Percentiles rank a stretch among this genome's conserved stretches.
These are phyloP conservation scores for Lepidium sativum DNA, from an alignment of 345 rosid genomes.

Conservation along the genomic window DNA sequence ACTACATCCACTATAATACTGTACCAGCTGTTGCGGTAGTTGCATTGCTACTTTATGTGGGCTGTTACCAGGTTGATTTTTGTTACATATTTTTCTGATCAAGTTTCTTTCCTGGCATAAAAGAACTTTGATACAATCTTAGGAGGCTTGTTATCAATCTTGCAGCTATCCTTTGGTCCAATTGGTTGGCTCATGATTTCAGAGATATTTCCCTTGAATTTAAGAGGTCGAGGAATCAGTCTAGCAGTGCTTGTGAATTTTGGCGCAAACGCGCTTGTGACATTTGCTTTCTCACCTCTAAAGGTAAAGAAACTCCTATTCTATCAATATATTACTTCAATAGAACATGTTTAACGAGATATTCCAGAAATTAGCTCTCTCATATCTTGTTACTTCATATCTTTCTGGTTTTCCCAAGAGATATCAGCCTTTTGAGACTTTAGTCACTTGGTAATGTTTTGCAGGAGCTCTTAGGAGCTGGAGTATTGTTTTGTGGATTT, in stretches of 20 bases:
- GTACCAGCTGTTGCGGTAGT: constrained; percentile 61
- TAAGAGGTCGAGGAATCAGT: constrained; percentile 87
- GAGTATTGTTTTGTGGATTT: constrained; percentile 58
- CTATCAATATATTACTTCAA: background rate
- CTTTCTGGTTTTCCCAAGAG: background rate
- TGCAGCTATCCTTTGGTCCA: constrained; percentile 96
- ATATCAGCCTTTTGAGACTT: background rate
- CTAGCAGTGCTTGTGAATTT: constrained; percentile 90
- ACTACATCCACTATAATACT: constrained; percentile 65
- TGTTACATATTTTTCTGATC: constrained; percentile 8
- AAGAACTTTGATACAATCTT: background rate
- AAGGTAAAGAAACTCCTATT: constrained; percentile 37
- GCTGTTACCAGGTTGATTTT: constrained; percentile 81
- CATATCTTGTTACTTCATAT: background rate
- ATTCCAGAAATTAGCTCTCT: background rate
- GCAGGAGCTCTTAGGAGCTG: constrained; percentile 81
- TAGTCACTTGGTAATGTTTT: background rate
- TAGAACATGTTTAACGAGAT: background rate
- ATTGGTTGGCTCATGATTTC: constrained; percentile 99
- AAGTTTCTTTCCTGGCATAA: background rate
- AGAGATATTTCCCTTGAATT: constrained; percentile 74
- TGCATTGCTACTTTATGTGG: constrained; percentile 80
- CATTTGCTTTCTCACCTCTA: constrained; percentile 88
- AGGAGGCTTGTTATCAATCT: constrained; percentile 13
- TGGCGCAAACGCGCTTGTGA: constrained; percentile 86